phyloP scores from a whole-genome alignment of 345 rosid species.

The Conringia planisiliqua region DNA sequence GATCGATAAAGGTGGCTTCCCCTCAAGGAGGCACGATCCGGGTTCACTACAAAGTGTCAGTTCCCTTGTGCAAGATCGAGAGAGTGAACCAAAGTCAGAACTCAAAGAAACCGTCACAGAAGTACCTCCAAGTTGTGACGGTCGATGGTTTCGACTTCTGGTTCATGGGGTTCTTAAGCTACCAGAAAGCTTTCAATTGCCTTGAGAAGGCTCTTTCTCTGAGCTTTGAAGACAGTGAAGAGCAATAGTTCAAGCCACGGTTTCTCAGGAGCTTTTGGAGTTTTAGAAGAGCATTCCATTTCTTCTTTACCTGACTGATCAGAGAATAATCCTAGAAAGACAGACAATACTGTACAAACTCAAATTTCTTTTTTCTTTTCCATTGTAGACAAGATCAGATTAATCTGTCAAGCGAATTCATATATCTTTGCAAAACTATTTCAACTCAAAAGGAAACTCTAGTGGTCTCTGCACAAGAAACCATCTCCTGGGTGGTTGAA shows the following conservation, averaged over 20 bases:
- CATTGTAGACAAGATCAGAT: constrained; percentile 3
- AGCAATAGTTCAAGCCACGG: constrained; percentile 11
- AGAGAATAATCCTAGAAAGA: constrained; percentile 20
- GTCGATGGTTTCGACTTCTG: constrained; percentile 39
- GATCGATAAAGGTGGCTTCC: constrained; percentile 29
- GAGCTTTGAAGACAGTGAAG: constrained; percentile 22
- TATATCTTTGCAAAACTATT: background rate
- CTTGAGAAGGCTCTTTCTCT: constrained; percentile 35
- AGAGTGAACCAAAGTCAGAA: constrained; percentile 33
- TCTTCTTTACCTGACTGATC: constrained; percentile 10
- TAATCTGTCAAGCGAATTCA: background rate
- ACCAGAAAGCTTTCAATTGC: constrained; percentile 35
- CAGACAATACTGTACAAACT: constrained; percentile 23
- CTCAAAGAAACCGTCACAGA: constrained; percentile 33
- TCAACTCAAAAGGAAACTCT: background rate
- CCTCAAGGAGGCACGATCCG: constrained; percentile 35
- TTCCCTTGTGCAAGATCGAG: constrained; percentile 28
- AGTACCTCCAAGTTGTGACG: constrained; percentile 36
- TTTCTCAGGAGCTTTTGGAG: background rate
- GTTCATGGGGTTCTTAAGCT: constrained; percentile 43
- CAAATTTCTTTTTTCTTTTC: background rate
- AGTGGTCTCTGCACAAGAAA: background rate
- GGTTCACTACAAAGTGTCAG: constrained; percentile 46
- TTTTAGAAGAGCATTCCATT: constrained; percentile 1
- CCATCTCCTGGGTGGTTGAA: background rate